Base-by-base conservation (phyloP, 495 filamentous ascomycete genomes). In the Cudoniella acicularis region DNA sequence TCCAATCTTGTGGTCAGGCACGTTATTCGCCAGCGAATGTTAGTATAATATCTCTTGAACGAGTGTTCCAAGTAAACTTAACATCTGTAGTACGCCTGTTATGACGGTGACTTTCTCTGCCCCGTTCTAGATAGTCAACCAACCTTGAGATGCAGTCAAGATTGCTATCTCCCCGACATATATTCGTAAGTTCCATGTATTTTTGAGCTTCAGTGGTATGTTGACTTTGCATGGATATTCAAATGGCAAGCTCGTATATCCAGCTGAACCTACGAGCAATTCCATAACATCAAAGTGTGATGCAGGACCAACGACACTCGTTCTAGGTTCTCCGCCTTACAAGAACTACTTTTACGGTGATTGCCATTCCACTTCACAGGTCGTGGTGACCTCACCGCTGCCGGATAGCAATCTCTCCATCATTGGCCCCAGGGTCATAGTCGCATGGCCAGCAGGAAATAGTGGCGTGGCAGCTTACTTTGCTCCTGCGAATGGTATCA, bases 361-460 rank as follows among this genome's bases (percentile, higher is more conserved):
- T 65, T 85, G 83, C 69, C 75, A 83, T 52, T 72, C 76, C 22
- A 73, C 74, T 25, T 75, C 72, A 25, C 84, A 87, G 60, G 80
- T 83, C 0, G 78, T 86, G 1, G 70, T 87, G 13, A 86, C 83
- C 3, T 81, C 70, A 57, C 82, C 83, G 3, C 66, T 76, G 0
- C 59, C 72, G n/a, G 69, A 77, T 36, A 83, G 77, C 65, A 73
- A 85, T 52, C 73, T 86, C 0, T 75, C 70, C 3, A 61, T 79
- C 42, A 83, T 84, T 54, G 66, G 74, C 1, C 82, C 83, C 18
- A 73, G 83, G 50, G 64, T 86, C 49, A 70, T 87, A 11, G 67
- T 87, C 43, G 84, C 84, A 10, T 87, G 84, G 84, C 83, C 84
- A 9, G 81, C 83, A 10, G 84, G 84, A 10, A 81, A 87, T 64